Evolutionary conservation across 805 yeast genomes (phyloP), one percentile per base, ranked within the genome.

Genomic region (Pichia exigua): DNA sequence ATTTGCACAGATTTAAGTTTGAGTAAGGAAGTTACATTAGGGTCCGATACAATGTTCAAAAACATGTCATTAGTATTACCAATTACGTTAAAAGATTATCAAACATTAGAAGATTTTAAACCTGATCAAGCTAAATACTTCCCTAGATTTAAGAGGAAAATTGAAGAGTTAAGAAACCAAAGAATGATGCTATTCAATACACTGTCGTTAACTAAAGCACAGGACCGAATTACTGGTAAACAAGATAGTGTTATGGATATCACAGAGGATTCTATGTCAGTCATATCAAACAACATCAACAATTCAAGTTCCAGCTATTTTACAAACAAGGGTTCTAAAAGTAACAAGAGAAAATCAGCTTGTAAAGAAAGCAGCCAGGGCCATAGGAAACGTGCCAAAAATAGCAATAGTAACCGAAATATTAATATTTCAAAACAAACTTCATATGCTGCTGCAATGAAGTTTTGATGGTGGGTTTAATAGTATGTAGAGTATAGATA

Each of bases 41-140:
- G 72, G 11, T 61, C 72, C 0, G 71, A 70, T 50, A 65, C 63
- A 1, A 64, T 80, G 0, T 61, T 83, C 52, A 72, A 73, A 53
- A 82, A 79, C 44, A 75, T 83, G 81, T 80, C 87, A 0, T 56
- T 63, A 20, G 70, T 66, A 47, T 67, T 83, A 32, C 89, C 90
- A 1, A 70, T 72, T 2, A 74, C 73, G 17, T 73, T 73, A 44
- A 62, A 59, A 18, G 83, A 73, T 42, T 84, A 71, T 61, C 64
- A 69, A 8, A 62, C 60, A 46, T 58, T 80, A 46, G 63, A 60
- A 0, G 76, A 70, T 6, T 64, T 74, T 20, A 61, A 65, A 27
- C 59, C 43, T 7, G 64, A 51, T 64, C 70, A 67, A 42, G 42
- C 57, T 30, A 61, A 56, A 47, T 65, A 61, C 46, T 68, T 58